Evolutionary conservation across 768 basidiomycete species (phyloP).

Genomic region (Trametes cinnabarina): DNA sequence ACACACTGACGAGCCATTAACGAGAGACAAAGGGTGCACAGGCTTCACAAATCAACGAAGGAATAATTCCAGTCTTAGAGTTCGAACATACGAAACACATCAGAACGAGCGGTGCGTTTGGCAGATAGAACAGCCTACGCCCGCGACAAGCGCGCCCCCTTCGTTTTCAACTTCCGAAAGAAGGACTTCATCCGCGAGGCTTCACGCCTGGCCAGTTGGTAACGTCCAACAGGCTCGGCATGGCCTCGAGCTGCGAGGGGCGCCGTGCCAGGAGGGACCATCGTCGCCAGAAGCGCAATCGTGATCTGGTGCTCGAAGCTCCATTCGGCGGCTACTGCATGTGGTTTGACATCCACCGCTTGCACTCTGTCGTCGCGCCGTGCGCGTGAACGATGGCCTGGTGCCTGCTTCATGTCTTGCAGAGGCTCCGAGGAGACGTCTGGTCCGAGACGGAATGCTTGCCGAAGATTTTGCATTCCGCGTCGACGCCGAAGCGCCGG

Average conservation of each 20-base stretch:
- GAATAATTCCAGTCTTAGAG: neutral
- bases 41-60: neutral
- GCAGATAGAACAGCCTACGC: constrained; percentile 6
- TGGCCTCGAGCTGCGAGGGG: neutral
- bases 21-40: neutral
- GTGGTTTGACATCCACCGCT: neutral
- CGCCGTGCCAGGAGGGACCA: neutral
- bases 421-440: neutral
- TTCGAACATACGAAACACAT: neutral
- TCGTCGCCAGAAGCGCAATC: constrained; percentile 17
- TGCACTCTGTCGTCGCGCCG: neutral
- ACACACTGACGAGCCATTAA: neutral
- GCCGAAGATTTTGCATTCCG: constrained; percentile 12
- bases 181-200: neutral
- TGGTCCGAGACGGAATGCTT: constrained; percentile 4
- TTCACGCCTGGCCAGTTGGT: neutral
- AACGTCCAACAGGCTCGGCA: neutral
- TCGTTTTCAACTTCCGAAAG: constrained; percentile 3
- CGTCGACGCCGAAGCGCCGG: constrained; percentile 12
- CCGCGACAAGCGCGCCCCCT: neutral
- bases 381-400: neutral
- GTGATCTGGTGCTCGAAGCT: constrained; percentile 21
- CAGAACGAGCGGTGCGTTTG: neutral
- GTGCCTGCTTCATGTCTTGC: neutral
- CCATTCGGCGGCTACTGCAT: neutral